Evolutionary conservation across 805 yeast genomes (phyloP).

Genomic region (Metschnikowia chrysomelidarum): DNA sequence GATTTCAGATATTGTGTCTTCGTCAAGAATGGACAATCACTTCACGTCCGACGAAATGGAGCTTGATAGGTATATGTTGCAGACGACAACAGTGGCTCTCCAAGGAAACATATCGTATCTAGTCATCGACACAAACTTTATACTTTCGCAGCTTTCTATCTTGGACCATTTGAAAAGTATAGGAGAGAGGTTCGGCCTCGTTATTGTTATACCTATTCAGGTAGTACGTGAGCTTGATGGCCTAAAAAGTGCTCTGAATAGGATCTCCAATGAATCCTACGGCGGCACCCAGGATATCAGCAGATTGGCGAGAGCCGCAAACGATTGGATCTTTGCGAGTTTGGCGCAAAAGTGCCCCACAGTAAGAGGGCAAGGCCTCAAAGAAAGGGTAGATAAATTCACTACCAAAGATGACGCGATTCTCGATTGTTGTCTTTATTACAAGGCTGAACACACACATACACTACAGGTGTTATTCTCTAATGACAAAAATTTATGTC

Average conservation of each 20-base stretch:
- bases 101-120: constrained; percentile 39
- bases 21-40: constrained; percentile 10
- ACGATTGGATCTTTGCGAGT: constrained; percentile 67
- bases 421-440: constrained; percentile 77
- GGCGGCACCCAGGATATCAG: constrained; percentile 40
- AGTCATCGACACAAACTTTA: constrained; percentile 82
- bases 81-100: constrained; percentile 12
- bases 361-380: constrained; percentile 62
- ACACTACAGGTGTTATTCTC: constrained; percentile 61
- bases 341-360: constrained; percentile 51
- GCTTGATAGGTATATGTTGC: constrained; percentile 15
- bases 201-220: constrained; percentile 64
- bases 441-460: constrained; percentile 37
- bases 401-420: constrained; percentile 75
- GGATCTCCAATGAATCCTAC: constrained; percentile 16
- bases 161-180: constrained; percentile 50
- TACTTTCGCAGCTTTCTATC: constrained; percentile 63
- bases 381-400: constrained; percentile 48
- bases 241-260: constrained; percentile 48
- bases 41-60: constrained; percentile 16
- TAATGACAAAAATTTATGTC: constrained; percentile 80
- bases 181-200: constrained; percentile 42
- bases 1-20: constrained; percentile 40
- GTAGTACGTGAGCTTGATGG: constrained; percentile 84
- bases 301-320: constrained; percentile 65